These are phyloP conservation scores for Bocquillonia castaneifolia DNA, from an alignment of 441 rosid genomes.

Conservation along the genomic window DNA sequence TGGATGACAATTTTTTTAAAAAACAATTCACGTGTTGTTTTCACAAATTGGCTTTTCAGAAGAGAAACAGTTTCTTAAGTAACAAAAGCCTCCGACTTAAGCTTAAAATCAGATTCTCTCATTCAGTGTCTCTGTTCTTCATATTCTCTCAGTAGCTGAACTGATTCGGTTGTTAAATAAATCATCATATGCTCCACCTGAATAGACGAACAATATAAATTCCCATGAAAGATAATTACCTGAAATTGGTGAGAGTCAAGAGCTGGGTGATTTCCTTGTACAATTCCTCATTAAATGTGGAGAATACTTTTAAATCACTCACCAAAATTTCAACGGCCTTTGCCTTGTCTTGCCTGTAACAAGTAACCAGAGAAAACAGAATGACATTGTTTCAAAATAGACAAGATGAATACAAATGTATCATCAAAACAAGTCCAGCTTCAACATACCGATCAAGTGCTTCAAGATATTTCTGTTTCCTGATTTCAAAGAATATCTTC, in stretches of 20 bases:
- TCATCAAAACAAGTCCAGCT: background rate
- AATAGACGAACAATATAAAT: slow-evolving; percentile 8
- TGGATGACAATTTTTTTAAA: no score
- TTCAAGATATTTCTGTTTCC: slow-evolving; percentile 95
- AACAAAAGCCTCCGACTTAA: no score
- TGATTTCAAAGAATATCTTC: slow-evolving; percentile 89
- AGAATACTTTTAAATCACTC: slow-evolving; percentile 70
- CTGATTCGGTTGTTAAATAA: slow-evolving; percentile 2
- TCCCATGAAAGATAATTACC: slow-evolving; percentile 38
- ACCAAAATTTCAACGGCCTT: slow-evolving; percentile 82
- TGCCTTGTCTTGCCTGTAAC: slow-evolving; percentile 66
- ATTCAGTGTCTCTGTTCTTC: background rate
- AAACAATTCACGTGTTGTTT: background rate
- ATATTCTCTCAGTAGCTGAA: background rate
- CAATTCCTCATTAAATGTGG: slow-evolving; percentile 74
- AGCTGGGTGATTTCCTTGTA: slow-evolving; percentile 92
- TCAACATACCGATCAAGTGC: slow-evolving; percentile 73
- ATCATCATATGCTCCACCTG: slow-evolving; percentile 6
- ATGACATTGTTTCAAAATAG: slow-evolving; percentile 9
- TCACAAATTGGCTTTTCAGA: background rate
- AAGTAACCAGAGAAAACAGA: slow-evolving; percentile 13
- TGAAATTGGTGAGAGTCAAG: slow-evolving; percentile 68
- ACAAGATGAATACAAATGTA: background rate
- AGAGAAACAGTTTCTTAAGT: background rate
- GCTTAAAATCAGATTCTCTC: slow-evolving; percentile 6